Percentiles rank a stretch among this genome's conserved stretches.
Evolutionary conservation across 2,329 filamentous ascomycete species (phyloP).

Genomic region (Orbilia blumenaviensis): DNA sequence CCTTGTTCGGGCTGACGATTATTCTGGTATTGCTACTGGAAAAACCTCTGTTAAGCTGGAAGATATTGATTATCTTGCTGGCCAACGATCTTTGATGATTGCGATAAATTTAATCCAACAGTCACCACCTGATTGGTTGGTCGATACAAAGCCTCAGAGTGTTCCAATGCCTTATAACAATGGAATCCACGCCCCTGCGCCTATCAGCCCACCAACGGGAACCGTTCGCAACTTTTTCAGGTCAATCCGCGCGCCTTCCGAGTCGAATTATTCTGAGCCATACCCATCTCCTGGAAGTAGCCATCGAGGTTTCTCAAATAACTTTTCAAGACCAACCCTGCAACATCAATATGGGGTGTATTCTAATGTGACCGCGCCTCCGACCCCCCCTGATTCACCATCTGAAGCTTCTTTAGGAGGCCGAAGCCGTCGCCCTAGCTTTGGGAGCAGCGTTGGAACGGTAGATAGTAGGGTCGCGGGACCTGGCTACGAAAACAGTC

Average conservation of each 20-base stretch:
- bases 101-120: slow-evolving; percentile 50
- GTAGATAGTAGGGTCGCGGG: slow-evolving; percentile 14
- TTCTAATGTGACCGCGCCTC: slow-evolving; percentile 4
- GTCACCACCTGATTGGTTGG: slow-evolving; percentile 43
- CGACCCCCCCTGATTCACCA: slow-evolving; percentile 43
- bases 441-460: slow-evolving; percentile 14
- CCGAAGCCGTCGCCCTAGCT: slow-evolving; percentile 23
- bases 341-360: slow-evolving; percentile 31
- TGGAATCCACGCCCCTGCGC: slow-evolving; percentile 22
- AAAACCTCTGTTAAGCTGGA: slow-evolving; percentile 36
- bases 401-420: slow-evolving; percentile 27
- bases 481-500: slow-evolving; percentile 12
- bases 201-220: background rate
- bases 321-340: slow-evolving; percentile 34
- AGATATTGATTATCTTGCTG: slow-evolving; percentile 48
- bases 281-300: background rate
- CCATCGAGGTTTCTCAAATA: slow-evolving; percentile 7
- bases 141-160: slow-evolving; percentile 18
- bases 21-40: slow-evolving; percentile 15
- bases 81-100: slow-evolving; percentile 51
- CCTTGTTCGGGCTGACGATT: slow-evolving; percentile 49
- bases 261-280: slow-evolving; percentile 21
- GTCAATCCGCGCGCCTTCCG: slow-evolving; percentile 25
- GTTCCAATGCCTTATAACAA: background rate
- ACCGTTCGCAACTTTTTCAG: slow-evolving; percentile 28